Conservation (phyloP, 208 protist species). For the Angomonas ambiguus region DNA sequence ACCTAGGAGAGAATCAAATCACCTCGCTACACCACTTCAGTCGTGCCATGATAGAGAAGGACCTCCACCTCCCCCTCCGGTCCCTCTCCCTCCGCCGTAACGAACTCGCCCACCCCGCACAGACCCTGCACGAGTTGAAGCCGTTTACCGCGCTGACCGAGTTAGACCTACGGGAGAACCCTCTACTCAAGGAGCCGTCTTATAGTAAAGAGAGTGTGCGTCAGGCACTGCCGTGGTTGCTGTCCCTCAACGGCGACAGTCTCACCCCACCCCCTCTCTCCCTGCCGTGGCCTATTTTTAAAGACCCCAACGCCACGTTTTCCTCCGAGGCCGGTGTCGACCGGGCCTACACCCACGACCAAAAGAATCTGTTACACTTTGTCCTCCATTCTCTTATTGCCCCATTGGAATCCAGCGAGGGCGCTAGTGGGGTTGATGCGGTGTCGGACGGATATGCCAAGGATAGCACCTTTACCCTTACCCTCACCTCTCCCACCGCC, state of each 20-base stretch:
- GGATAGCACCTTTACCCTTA: slow-evolving; percentile 56
- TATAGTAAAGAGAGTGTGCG: slow-evolving; percentile 48
- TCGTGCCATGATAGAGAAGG: slow-evolving; percentile 51
- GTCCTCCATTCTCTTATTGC: slow-evolving; percentile 49
- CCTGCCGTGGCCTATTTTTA: slow-evolving; percentile 76
- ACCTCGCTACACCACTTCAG: slow-evolving; percentile 51
- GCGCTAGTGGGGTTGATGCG: slow-evolving; percentile 50
- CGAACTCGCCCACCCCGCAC: slow-evolving; percentile 38
- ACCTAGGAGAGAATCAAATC: slow-evolving; percentile 63
- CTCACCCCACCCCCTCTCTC: slow-evolving; percentile 48
- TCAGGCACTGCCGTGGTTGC: slow-evolving; percentile 62
- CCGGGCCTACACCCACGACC: slow-evolving; percentile 25
- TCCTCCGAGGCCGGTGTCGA: slow-evolving; percentile 2
- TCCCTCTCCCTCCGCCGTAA: slow-evolving; percentile 69
- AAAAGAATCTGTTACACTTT: slow-evolving; percentile 65
- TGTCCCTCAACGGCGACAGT: slow-evolving; percentile 50
- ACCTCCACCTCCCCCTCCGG: slow-evolving; percentile 47
- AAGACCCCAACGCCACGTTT: slow-evolving; percentile 9
- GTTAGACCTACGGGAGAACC: slow-evolving; percentile 66
- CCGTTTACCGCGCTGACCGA: slow-evolving; percentile 60
- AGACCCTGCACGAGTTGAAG: slow-evolving; percentile 39
- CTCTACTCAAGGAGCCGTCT: slow-evolving; percentile 34
- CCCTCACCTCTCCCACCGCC: slow-evolving; percentile 52
- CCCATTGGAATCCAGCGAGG: slow-evolving; percentile 34
- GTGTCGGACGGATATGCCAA: slow-evolving; percentile 70